Evolutionary conservation across 148 eudicot genomes (phyloP), one percentile per base, ranked within the genome.

Genomic region (Vaccinium vitisidaea): DNA sequence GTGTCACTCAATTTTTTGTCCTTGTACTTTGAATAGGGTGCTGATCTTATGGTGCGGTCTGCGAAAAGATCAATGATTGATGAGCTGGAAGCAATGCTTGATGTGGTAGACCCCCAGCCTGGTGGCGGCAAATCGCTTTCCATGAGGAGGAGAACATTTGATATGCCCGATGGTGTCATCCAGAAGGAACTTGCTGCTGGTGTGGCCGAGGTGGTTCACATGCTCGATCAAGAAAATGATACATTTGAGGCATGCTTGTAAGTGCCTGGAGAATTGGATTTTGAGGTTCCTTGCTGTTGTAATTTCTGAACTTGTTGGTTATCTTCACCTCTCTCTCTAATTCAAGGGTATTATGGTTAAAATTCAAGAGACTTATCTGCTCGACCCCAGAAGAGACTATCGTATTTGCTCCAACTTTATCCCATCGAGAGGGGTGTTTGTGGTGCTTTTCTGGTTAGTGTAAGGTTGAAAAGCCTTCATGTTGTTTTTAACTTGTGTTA

Each of bases 21-120:
- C 23, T 4, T 79, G 27, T 56, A 2, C 55, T 58, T 71, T 43
- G 8, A 27, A 80, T 87, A 96, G 99, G 99, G 98, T 82, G 92
- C 90, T 85, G 99, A 96, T 90, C 32, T 90, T 43, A 93, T 96
- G 95, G 99, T 94, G 85, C 88, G 99, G 86, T 85, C 94, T 89
- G 97, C 98, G 49, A 96, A 92, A 87, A 93, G 93, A 86, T 92
- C 99, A 0, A 96, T 96, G 94, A 94, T 93, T 85, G 99, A 96
- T 76, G 99, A 96, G 89, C 88, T 96, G 80, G 99, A 96, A 91
- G 99, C 99, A 55, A 96, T 96, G 98, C 98, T 96, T 16, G 98
- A 96, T 58, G 99, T 92, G 69, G 94, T 96, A 84, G 99, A 96
- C 85, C 99, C 99, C 13, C 99, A 96, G 76, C 93, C 98, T 58